Base-by-base conservation (phyloP, 805 yeast species). In the Pichia exigua region DNA sequence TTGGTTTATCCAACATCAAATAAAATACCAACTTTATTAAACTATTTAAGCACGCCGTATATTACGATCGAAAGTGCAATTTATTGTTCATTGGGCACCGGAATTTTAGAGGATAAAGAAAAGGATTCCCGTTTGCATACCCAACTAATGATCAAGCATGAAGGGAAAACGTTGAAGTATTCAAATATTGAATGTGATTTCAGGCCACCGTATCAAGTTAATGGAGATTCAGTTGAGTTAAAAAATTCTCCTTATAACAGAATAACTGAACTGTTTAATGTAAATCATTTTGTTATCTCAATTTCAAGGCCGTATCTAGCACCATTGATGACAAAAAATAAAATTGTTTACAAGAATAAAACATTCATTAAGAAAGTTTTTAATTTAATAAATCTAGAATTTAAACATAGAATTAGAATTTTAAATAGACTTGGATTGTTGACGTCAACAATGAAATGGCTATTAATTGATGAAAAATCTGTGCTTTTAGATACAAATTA, bases 271-370 rank as follows among this genome's bases (percentile, higher is more conserved):
- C 74, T 92, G 53, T 94, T 92, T 72, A 94, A 94, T 61, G 98
- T 94, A 24, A 94, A 94, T 67, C 95, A 91, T 66, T 92, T 89
- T 62, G 75, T 94, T 30, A 91, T 91, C 1, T 87, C 97, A 21
- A 73, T 92, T 57, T 96, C 98, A 10, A 76, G 97, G 55, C 97
- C 98, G 0, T 94, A 92, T 61, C 72, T 92, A 59, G 96, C 97
- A 0, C 97, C 98, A 0, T 72, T 92, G 51, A 77, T 94, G 43
- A 82, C 87, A 39, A 85, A 87, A 57, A 97, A 89, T 62, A 85
- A 84, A 61, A 94, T 89, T 63, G 18, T 46, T 3, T 55, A 50
- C 24, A 60, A 59, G 1, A 55, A 63, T 21, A 75, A 62, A 71
- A 72, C 62, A 54, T 73, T 56, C 20, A 54, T 61, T 1, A 61